A percentile compares a stretch with the other conserved stretches of the same genome.
Evolutionary conservation across 352 stramenopile species (phyloP).

Genomic region (Hyaloperonospora arabidopsidis): DNA sequence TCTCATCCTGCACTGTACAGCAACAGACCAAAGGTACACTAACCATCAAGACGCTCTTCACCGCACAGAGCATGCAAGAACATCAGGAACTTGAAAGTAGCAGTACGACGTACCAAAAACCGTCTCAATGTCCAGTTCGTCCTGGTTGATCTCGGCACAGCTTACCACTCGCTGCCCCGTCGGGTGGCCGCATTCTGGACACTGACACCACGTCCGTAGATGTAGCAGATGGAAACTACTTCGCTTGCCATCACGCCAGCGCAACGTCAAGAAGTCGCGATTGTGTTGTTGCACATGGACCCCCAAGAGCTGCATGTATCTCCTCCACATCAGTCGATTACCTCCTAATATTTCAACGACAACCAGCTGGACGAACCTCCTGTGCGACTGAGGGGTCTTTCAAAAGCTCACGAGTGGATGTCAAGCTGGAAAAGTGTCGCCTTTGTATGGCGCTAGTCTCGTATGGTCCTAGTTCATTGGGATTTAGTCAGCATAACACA

Average conservation of each 20-base stretch:
- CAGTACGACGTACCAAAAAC: conserved; percentile 45
- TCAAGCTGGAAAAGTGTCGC: conserved; percentile 15
- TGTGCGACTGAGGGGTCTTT: conserved; percentile 21
- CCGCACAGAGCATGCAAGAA: background rate
- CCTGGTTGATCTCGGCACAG: conserved; percentile 43
- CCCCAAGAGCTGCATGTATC: conserved; percentile 35
- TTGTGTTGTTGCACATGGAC: conserved; percentile 54
- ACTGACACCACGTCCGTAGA: conserved; percentile 71
- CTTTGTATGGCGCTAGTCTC: conserved; percentile 8
- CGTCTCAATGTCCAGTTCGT: conserved; percentile 58
- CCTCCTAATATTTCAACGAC: background rate
- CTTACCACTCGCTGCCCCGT: conserved; percentile 82
- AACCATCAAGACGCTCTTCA: background rate
- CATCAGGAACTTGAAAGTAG: background rate
- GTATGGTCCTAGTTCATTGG: conserved; percentile 4
- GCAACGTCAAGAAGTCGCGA: conserved; percentile 66
- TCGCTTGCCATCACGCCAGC: conserved; percentile 61
- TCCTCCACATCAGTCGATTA: conserved; percentile 2
- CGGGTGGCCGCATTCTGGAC: conserved; percentile 55
- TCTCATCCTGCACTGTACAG: conserved; percentile 55
- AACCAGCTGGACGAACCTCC: conserved; percentile 14
- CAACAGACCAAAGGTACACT: background rate
- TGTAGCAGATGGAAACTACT: conserved; percentile 74
- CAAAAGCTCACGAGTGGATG: conserved; percentile 5
- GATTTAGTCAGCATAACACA: conserved; percentile 1